Conservation (phyloP, 371 early-diverging fungal species). For the Mortierella sp. region DNA sequence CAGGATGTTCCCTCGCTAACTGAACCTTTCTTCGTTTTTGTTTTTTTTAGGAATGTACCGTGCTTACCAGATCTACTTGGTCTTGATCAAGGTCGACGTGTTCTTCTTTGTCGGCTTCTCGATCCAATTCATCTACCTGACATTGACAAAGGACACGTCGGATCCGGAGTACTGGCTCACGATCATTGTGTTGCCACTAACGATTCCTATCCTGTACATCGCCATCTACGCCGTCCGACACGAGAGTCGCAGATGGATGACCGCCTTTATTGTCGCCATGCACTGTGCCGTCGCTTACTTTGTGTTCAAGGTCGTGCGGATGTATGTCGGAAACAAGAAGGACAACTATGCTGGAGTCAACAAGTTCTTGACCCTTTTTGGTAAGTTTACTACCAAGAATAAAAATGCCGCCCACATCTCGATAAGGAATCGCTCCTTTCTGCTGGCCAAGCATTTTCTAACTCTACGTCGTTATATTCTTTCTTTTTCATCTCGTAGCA, state of each 20-base stretch:
- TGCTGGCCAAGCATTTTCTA: background rate
- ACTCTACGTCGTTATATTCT: background rate
- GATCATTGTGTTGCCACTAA: slow-evolving; percentile 82
- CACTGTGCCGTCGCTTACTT: slow-evolving; percentile 86
- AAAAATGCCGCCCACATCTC: background rate
- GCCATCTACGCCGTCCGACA: slow-evolving; percentile 85
- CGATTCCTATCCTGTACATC: slow-evolving; percentile 75
- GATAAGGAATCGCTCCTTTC: background rate
- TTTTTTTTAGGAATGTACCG: slow-evolving; percentile 82
- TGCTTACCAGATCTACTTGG: slow-evolving; percentile 89
- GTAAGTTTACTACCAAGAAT: slow-evolving; percentile 55
- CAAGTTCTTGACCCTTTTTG: slow-evolving; percentile 93
- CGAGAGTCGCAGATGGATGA: slow-evolving; percentile 76
- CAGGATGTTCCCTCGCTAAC: background rate
- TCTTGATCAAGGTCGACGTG: slow-evolving; percentile 89
- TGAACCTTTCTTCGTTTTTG: background rate
- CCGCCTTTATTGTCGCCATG: slow-evolving; percentile 78
- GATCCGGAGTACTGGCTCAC: slow-evolving; percentile 83
- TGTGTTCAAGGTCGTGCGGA: slow-evolving; percentile 87
- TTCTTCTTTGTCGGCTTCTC: slow-evolving; percentile 92
- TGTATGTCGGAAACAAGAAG: slow-evolving; percentile 74
- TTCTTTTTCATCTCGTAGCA: slow-evolving; percentile 55
- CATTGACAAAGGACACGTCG: slow-evolving; percentile 62
- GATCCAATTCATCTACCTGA: slow-evolving; percentile 87
- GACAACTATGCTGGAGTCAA: slow-evolving; percentile 73